Base-by-base conservation (phyloP, 2,329 filamentous ascomycete genomes). In the Clonostachys rhizophaga region DNA sequence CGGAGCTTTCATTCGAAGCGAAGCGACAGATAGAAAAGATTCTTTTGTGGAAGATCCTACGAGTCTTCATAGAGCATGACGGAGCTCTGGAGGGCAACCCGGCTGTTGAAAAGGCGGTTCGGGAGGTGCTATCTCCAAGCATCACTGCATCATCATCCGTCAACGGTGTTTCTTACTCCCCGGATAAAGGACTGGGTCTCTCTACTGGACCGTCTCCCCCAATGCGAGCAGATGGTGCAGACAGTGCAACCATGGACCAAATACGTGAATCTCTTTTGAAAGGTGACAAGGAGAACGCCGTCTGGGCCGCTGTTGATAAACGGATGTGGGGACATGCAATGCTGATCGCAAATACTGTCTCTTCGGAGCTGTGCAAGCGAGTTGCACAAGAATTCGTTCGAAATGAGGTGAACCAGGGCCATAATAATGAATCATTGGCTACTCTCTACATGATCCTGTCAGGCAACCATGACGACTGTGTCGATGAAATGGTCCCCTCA, bases 311-410 rank as follows among this genome's bases (percentile, higher is more conserved):
- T 5, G 92, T 91, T 34, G 94, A 99, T 64, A 91, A 91, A 64
- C 83, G 91, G 43, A 73, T 99, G 4, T 99, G 95, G 95, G 94
- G 90, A 3, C 95, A 99, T 64, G 95, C 94, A 4, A 87, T 99
- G 78, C 75, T 99, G 17, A 86, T 99, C 35, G 87, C 94, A 2
- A 79, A 83, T 50, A 84, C 83, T 0, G 64, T 95, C 68, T 94
- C 89, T 2, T 74, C 88, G 43, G 87, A 89, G 18, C 74, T 95
- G 3, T 97, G 95, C 79, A 95, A 91, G 63, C 89, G 95, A 61
- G 91, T 99, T 24, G 83, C 91, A 1, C 91, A 95, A 58, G 94
- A 99, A 59, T 99, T 99, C 59, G 87, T 99, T 16, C 86, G 91
- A 55, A 91, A 95, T 58, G 94, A 99, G 64, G 89, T 99, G 47